These are phyloP conservation scores for Glebionis coronaria DNA, from an alignment of 129 eudicot species.

Conservation along the genomic window DNA sequence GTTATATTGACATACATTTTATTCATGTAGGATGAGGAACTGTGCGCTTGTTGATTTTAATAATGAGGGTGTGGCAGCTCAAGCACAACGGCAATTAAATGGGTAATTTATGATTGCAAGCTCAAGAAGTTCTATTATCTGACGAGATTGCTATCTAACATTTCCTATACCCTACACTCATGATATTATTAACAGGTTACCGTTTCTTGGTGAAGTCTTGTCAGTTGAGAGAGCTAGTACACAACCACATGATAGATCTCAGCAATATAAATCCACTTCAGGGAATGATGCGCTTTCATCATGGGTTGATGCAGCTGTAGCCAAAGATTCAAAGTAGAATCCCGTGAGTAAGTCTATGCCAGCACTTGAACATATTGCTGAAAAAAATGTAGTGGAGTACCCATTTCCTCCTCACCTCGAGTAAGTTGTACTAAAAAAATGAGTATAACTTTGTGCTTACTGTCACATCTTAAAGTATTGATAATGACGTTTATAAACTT, in stretches of 20 bases:
- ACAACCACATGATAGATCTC: slow-evolving; percentile 30
- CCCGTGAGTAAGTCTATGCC: slow-evolving; percentile 11
- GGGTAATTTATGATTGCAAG: slow-evolving; percentile 46
- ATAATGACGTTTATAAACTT: background rate
- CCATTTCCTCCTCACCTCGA: slow-evolving; percentile 96
- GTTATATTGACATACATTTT: slow-evolving; percentile 9
- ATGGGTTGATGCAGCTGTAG: slow-evolving; percentile 23
- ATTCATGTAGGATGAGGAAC: slow-evolving; percentile 63
- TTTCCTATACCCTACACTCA: background rate
- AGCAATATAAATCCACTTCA: slow-evolving; percentile 28
- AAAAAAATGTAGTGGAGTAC: slow-evolving; percentile 82
- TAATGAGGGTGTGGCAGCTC: slow-evolving; percentile 59
- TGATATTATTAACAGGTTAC: slow-evolving; percentile 40
- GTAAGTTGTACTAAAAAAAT: slow-evolving; percentile 33
- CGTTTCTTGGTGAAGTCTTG: slow-evolving; percentile 90
- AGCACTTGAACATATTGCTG: slow-evolving; percentile 72
- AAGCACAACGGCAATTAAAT: slow-evolving; percentile 82
- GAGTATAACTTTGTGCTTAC: no score
- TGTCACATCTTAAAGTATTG: background rate
- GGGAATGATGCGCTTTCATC: slow-evolving; percentile 27
- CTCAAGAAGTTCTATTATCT: background rate
- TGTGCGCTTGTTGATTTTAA: slow-evolving; percentile 86
- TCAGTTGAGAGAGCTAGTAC: slow-evolving; percentile 77
- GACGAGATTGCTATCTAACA: background rate
- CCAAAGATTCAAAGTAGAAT: slow-evolving; percentile 33